Conservation (phyloP, 768 basidiomycete genomes). For the Tylopilus rubrobrunneus region DNA sequence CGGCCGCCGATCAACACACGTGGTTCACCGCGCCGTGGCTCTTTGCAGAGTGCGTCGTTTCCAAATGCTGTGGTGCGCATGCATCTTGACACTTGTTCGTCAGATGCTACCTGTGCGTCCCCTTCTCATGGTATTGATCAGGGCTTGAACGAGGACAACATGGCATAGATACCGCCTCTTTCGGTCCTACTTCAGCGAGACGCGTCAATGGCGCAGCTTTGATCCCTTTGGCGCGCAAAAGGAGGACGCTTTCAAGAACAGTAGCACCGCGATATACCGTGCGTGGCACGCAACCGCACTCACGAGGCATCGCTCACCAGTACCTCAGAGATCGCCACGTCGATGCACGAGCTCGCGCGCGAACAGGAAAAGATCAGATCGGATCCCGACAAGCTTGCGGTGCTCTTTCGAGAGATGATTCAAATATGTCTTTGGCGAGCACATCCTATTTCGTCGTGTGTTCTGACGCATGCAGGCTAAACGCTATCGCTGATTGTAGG, state of each 20-base stretch:
- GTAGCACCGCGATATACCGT: constrained; percentile 76
- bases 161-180: constrained; percentile 73
- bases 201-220: constrained; percentile 64
- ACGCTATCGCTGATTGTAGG: constrained; percentile 41
- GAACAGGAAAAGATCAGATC: constrained; percentile 42
- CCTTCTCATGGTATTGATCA: too few relatives aligned
- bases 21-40: constrained; percentile 97
- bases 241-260: constrained; percentile 74
- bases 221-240: constrained; percentile 88
- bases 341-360: constrained; percentile 60
- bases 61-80: neutral
- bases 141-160: neutral
- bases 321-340: constrained; percentile 62
- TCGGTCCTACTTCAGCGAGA: constrained; percentile 65
- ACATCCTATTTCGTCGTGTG: neutral
- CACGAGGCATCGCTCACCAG: neutral
- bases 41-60: constrained; percentile 76
- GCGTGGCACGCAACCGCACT: constrained; percentile 23
- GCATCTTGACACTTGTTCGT: neutral
- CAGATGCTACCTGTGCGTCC: constrained; percentile 71
- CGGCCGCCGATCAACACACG: constrained; percentile 47
- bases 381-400: constrained; percentile 51
- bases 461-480: neutral
- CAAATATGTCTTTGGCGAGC: constrained; percentile 80
- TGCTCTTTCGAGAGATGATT: constrained; percentile 79